Evolutionary conservation across 208 protist species (phyloP), one percentile per base, ranked within the genome.

Genomic region (Leptomonas seymouri): DNA sequence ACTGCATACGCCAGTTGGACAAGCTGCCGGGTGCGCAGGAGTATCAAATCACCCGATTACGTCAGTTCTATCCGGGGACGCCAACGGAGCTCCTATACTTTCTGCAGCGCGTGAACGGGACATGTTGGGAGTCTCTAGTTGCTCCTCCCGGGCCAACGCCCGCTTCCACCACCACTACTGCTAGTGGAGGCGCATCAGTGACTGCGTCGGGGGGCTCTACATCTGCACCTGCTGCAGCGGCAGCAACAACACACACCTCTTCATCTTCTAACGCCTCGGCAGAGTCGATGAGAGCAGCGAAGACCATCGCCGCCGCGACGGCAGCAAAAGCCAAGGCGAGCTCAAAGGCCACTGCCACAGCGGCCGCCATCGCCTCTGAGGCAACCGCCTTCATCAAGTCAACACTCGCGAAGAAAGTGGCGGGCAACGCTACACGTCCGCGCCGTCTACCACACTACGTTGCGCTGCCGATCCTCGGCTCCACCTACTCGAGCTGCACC

Each of bases 391-490:
- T 80, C 36, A 68, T 84, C 46, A 80, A 80, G 34, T 75, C 67
- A 0, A 25, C 57, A 15, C 46, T 80, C 11, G 54, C 48, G 20
- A 76, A 76, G 48, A 68, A 63, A 30, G 62, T 59, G 8, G 23
- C 9, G 42, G 30, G 65, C 18, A 49, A 4, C n/a, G 31, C 55
- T 4, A 30, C 21, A 3, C 55, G 31, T n/a, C 55, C 54, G 27
- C 72, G 63, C 16, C 58, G 49, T 1, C 57, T 70, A 28, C 61
- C 61, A 39, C 72, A 83, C 30, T 78, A 78, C 62, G 69, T 85
- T 2, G 80, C 83, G 8, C 63, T 88, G 63, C 83, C 83, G 20
- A 82, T 88, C 48, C 70, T 88, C 15, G 83, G 83, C 66, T 85
- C 79, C 25, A 67, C 79, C 12, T 75, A 83, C 44, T 67, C 63